phyloP scores from a whole-genome alignment of 352 stramenopile genomes.

The Phytopythium ostracodes region DNA sequence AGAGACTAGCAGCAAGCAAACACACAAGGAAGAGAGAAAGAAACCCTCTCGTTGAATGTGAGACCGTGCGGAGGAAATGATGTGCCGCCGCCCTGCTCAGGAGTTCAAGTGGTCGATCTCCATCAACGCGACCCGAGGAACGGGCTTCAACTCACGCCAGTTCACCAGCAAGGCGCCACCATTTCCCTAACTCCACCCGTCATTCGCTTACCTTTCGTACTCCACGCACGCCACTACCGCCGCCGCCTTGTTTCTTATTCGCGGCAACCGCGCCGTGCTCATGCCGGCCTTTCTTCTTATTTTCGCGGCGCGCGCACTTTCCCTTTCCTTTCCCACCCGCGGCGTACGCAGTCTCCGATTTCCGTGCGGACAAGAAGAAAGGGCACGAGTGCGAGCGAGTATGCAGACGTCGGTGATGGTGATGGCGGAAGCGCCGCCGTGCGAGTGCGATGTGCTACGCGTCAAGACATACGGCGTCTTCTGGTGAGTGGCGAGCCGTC shows the following conservation, averaged over 20 bases:
- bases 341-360: neutral
- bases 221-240: neutral
- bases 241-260: neutral
- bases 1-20: neutral
- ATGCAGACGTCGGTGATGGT: neutral
- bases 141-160: neutral
- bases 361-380: neutral
- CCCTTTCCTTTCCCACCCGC: neutral
- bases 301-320: neutral
- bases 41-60: neutral
- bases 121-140: neutral
- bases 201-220: neutral
- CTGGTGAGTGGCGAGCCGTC: neutral
- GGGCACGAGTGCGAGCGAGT: neutral
- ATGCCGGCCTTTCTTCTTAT: slow-evolving; percentile 2
- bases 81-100: no score
- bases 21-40: neutral
- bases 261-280: neutral
- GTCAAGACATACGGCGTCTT: slow-evolving; percentile 7
- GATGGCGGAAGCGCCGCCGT: neutral
- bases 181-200: neutral
- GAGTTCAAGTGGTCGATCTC: neutral
- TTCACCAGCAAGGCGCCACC: neutral
- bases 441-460: slow-evolving; percentile 5
- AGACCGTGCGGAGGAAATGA: neutral